Evolutionary conservation across 1,284 basidiomycete species (phyloP), one percentile per base, ranked within the genome.

Genomic region (Ustilago sp.): DNA sequence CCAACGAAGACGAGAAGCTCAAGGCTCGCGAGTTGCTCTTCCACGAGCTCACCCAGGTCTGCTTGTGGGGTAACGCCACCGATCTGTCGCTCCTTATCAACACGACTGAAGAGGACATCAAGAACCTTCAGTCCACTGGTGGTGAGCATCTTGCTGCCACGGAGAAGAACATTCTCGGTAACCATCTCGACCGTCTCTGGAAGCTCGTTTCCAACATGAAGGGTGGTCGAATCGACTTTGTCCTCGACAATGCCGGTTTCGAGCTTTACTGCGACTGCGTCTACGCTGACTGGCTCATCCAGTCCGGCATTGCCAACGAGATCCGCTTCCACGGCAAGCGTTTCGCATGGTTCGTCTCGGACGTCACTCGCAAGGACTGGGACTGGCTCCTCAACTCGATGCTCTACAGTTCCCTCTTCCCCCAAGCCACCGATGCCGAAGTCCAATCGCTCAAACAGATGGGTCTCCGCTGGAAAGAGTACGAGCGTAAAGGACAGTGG

Each of bases 61-160:
- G 69, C 66, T 82, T 77, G 32, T 66, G 68, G 71, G 64, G 74
- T 45, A 68, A 69, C 48, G 63, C 68, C n/a, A 98, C 96, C 65
- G 95, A 98, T 87, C 89, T 98, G 61, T 96, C 94, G 3, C 90
- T 98, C 38, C 89, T 98, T 63, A 98, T 98, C 88, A 94, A 98
- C 88, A 98, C 98, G 95, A 94, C 94, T 13, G 95, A 98, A 87
- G 95, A 98, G 51, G 95, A 98, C 87, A 98, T 99, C 88, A 96
- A 96, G 87, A 91, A 93, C 63, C 90, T 98, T n/a, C 95, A 99
- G 87, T 95, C 94, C 17, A 98, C 95, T 23, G 96, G 95, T 32
- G 95, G 95, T 35, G 95, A 96, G 64, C 92, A 95, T 79, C 91
- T 98, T 53, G 95, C 95, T 8, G 93, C 94, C 0, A 97, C 95